Conservation (phyloP, 352 stramenopile genomes). For the Plasmopara viticola region DNA sequence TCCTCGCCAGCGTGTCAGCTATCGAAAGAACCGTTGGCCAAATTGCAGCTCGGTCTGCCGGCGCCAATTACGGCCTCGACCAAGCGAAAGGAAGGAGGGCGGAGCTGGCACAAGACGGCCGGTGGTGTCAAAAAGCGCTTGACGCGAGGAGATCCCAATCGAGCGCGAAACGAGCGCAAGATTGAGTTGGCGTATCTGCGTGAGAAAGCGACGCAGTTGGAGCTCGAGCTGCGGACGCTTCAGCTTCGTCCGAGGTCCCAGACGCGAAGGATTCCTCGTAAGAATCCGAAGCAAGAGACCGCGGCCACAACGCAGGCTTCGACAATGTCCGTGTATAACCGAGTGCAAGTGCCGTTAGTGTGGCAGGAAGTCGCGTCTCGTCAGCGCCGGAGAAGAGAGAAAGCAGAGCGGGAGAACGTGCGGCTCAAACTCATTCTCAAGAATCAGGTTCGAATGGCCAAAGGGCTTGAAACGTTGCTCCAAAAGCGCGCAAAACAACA, state of each 20-base stretch:
- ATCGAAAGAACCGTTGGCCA: conserved; percentile 7
- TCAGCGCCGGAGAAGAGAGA: conserved; percentile 35
- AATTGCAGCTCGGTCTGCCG: conserved; percentile 14
- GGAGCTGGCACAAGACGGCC: conserved; percentile 30
- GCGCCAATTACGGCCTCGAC: conserved; percentile 3
- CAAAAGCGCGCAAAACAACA: conserved; percentile 31
- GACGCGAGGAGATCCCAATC: conserved; percentile 31
- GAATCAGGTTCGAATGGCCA: conserved; percentile 31
- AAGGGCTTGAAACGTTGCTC: conserved; percentile 25
- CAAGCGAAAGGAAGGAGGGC: conserved; percentile 4
- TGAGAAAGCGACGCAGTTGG: conserved; percentile 54
- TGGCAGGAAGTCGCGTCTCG: conserved; percentile 32
- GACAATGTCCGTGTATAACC: conserved; percentile 15
- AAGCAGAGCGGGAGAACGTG: conserved; percentile 43
- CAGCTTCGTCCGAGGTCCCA: conserved; percentile 21
- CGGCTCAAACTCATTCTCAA: conserved; percentile 45
- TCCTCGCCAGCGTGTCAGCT: conserved; percentile 15
- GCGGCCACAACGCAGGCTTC: conserved; percentile 2
- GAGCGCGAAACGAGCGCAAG: conserved; percentile 38
- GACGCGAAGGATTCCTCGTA: conserved; percentile 28
- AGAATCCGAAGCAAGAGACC: conserved; percentile 6
- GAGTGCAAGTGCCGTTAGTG: conserved; percentile 19
- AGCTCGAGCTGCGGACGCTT: conserved; percentile 51
- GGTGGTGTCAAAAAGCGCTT: conserved; percentile 32
- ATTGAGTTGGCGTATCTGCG: conserved; percentile 66